Evolutionary conservation across 306 rosid species (phyloP).

Genomic region (Pachyrhizus erosus): DNA sequence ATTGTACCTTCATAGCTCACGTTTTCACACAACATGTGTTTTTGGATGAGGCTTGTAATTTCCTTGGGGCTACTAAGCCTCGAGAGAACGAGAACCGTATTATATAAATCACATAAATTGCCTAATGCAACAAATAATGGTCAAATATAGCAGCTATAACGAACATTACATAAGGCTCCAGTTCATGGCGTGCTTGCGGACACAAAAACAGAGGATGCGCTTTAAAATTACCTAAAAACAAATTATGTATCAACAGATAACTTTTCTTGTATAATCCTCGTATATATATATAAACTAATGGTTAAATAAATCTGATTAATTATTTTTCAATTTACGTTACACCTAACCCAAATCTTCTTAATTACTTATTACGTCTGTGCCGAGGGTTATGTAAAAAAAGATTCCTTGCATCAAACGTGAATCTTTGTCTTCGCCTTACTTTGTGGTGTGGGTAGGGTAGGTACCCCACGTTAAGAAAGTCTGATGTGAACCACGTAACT

Average conservation of each 20-base stretch:
- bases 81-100: no score
- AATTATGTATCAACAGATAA: background rate
- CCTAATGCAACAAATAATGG: conserved; percentile 31
- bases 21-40: conserved; percentile 18
- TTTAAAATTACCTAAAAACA: background rate
- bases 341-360: background rate
- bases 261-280: background rate
- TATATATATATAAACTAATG: background rate
- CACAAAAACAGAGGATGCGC: background rate
- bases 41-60: conserved; percentile 1
- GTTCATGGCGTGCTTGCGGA: no score
- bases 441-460: no score
- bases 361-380: background rate
- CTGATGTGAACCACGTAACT: conserved; percentile 1
- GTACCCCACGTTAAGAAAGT: background rate
- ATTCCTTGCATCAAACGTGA: conserved; percentile 39
- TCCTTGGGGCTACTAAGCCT: background rate
- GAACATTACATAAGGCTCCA: background rate
- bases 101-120: background rate
- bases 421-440: conserved; percentile 16
- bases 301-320: background rate
- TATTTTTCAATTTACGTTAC: background rate
- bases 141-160: conserved; percentile 32
- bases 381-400: background rate
- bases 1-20: background rate